These are phyloP conservation scores for Spencermartinsiella europaea DNA, from an alignment of 805 yeast genomes.

Conservation along the genomic window DNA sequence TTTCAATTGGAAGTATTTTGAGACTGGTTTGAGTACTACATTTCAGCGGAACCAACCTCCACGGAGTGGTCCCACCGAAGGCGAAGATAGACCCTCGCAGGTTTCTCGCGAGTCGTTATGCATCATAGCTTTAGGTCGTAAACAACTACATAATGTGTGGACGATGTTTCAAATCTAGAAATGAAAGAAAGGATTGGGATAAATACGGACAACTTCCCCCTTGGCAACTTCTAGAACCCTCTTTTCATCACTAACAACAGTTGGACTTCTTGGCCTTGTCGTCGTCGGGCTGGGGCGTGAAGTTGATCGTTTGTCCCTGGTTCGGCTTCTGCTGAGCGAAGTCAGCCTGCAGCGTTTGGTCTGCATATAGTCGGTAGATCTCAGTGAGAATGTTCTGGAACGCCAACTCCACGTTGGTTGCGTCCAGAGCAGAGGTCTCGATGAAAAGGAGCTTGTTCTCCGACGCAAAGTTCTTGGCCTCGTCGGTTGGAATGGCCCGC, in stretches of 20 bases:
- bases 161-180: too few species aligned
- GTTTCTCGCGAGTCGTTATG: too few species aligned
- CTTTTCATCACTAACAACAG: slow-evolving; percentile 24
- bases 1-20: too few species aligned
- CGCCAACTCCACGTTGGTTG: slow-evolving; percentile 91
- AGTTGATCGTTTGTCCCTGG: slow-evolving; percentile 83
- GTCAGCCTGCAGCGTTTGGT: slow-evolving; percentile 84
- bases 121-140: too few species aligned
- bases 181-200: too few species aligned
- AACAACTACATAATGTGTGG: too few species aligned
- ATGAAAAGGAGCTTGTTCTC: slow-evolving; percentile 90
- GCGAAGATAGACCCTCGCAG: too few species aligned
- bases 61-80: too few species aligned
- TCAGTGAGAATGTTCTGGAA: slow-evolving; percentile 90
- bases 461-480: slow-evolving; percentile 87
- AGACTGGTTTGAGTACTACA: too few species aligned
- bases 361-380: slow-evolving; percentile 94
- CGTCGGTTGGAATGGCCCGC: slow-evolving; percentile 96
- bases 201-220: too few species aligned
- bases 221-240: too few species aligned
- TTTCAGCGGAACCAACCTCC: too few species aligned
- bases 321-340: slow-evolving; percentile 56
- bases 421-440: slow-evolving; percentile 85
- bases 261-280: slow-evolving; percentile 38
- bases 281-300: slow-evolving; percentile 90